phyloP scores from a whole-genome alignment of 2,329 filamentous ascomycete species.

The Neocatenulostroma microsporum region DNA sequence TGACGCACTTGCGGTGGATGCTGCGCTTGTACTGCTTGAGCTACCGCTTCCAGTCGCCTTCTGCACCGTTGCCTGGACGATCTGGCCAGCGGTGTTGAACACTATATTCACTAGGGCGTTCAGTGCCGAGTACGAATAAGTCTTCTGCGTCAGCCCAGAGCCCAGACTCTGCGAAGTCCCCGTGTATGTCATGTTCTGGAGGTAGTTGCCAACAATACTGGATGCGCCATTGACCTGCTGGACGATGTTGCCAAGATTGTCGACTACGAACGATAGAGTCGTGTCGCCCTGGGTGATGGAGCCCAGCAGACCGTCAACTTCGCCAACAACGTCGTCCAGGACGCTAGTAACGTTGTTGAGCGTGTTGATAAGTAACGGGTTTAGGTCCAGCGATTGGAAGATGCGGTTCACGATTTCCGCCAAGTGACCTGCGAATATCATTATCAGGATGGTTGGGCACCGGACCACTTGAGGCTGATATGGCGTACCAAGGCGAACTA shows the following conservation, averaged over 20 bases:
- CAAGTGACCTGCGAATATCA: constrained; percentile 33
- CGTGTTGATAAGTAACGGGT: constrained; percentile 48
- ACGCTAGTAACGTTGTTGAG: constrained; percentile 42
- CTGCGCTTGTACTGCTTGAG: background rate
- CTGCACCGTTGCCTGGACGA: constrained; percentile 43
- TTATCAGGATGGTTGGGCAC: background rate
- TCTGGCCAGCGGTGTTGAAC: constrained; percentile 48
- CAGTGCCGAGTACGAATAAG: constrained; percentile 45
- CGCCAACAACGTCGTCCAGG: constrained; percentile 16
- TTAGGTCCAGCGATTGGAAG: constrained; percentile 52
- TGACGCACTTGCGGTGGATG: background rate
- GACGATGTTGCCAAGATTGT: constrained; percentile 57
- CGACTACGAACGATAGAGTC: constrained; percentile 43
- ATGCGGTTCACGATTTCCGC: constrained; percentile 53
- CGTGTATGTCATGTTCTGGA: constrained; percentile 47
- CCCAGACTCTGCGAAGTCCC: constrained; percentile 30
- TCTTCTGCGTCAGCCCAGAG: constrained; percentile 35
- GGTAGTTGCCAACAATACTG: constrained; percentile 51
- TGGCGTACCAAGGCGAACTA: constrained; percentile 47
- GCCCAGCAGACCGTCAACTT: constrained; percentile 51
- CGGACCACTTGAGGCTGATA: background rate
- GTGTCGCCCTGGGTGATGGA: constrained; percentile 47
- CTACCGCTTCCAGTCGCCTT: constrained; percentile 11
- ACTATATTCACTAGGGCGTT: constrained; percentile 49
- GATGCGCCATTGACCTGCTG: constrained; percentile 46